These are phyloP conservation scores for Coffea eugenioides DNA, from an alignment of 257 asterid genomes.

Conservation along the genomic window DNA sequence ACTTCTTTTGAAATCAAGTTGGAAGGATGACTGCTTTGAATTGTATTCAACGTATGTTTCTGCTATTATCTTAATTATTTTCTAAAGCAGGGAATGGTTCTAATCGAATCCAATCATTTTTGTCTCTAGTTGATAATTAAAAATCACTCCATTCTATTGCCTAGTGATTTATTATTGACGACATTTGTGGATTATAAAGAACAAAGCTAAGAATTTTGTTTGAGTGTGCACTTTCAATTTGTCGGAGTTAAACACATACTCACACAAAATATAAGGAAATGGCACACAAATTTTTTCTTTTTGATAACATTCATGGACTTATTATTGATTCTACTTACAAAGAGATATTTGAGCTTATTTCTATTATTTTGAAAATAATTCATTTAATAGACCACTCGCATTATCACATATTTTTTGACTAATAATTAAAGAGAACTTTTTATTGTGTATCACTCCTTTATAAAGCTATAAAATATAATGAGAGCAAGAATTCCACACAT, in stretches of 20 bases:
- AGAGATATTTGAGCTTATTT: not conserved
- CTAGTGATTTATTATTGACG: no score
- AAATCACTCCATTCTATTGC: no score
- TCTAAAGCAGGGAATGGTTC: no score
- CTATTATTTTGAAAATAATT: not conserved
- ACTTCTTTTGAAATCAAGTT: no score
- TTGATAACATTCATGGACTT: no score
- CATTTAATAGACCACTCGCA: not conserved
- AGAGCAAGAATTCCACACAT: not conserved
- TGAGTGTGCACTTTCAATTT: not conserved
- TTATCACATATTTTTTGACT: not conserved
- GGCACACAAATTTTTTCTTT: not conserved
- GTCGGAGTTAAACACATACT: no score
- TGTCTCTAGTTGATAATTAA: no score
- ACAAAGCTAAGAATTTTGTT: not conserved
- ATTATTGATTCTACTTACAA: no score
- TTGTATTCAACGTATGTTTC: no score
- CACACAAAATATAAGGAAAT: not conserved
- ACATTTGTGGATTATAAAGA: not conserved
- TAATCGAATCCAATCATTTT: no score
- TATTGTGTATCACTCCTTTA: not conserved
- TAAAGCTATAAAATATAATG: not conserved
- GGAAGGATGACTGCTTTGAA: no score
- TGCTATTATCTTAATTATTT: no score
- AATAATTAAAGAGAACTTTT: not conserved